Base-by-base conservation (phyloP, 345 rosid genomes). In the Excoecaria cochinchinensis region DNA sequence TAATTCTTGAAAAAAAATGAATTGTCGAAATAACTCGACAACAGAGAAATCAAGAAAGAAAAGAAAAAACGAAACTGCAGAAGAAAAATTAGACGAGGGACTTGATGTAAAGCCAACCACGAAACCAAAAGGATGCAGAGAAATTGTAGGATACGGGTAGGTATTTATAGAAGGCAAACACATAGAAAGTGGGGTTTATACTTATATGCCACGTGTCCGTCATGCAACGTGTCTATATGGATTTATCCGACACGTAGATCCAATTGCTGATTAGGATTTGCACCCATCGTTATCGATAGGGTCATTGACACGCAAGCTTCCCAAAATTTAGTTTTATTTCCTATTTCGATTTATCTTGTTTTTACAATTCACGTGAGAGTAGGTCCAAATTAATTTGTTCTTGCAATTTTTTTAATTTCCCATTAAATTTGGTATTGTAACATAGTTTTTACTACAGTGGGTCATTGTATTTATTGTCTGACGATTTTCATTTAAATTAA, bases 211-310 rank as follows among this genome's bases (percentile, higher is more conserved):
- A 69, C 73, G 44, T 69, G 38, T 31, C 60, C 0, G 1, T 69
- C 17, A 14, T 14, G 58, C 42, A 47, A 69, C 22, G 47, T 53
- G 31, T 51, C 42, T 1, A 7, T 52, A 7, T 8, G 21, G 73
- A 69, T 69, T 14, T 52, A n/a, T 31, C 1, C 22, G 47, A 52
- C 73, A 69, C 61, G 47, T 69, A 52, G 22, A 52, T 69, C 22
- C 0, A 13, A 21, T 3, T 16, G 48, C 73, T 69, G 61, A 69
- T 21, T 69, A 25, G 61, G 61, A 69, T 69, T 31, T 6, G 55
- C 51, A 67, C 6, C 51, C 1, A 67, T 63, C 10, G 2, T 12
- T 9, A 31, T 31, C 31, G 31, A 31, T 31, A 31, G 13, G 48
- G 48, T 67, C 55, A 8, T 3, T 5, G 38, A 21, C 55, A 46